Evolutionary conservation across 192 early-diverging fungal genomes (phyloP).

Genomic region (Coemansia sp.): DNA sequence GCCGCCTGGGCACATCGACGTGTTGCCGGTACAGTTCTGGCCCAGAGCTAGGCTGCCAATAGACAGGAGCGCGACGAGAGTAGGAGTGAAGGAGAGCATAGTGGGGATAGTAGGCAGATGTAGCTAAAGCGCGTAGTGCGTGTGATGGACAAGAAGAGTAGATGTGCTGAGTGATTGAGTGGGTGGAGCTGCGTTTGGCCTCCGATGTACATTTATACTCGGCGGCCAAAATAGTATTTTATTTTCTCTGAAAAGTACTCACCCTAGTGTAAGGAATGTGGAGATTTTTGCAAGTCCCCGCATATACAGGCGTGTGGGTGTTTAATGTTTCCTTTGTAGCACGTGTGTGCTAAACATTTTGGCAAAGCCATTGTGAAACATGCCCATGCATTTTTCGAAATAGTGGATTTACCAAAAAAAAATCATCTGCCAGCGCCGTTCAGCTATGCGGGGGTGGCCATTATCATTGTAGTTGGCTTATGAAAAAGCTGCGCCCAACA

Average conservation of each 20-base stretch:
- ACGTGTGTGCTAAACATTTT: background rate
- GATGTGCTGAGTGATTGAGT: background rate
- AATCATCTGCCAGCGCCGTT: background rate
- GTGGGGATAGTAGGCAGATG: background rate
- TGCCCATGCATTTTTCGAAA: background rate
- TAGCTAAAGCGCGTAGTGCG: background rate
- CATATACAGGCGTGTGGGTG: background rate
- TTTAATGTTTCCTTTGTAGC: background rate
- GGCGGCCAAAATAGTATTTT: background rate
- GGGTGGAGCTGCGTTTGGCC: background rate
- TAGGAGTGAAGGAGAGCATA: conserved; percentile 19
- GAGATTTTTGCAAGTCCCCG: background rate
- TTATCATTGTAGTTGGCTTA: background rate
- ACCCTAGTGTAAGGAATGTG: background rate
- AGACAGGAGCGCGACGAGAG: conserved; percentile 15
- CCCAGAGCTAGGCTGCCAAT: conserved; percentile 18
- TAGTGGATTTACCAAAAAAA: background rate
- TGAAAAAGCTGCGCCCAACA: background rate
- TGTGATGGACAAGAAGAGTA: background rate
- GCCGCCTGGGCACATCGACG: conserved; percentile 25
- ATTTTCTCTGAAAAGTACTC: background rate
- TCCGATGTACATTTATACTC: background rate
- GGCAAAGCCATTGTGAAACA: background rate
- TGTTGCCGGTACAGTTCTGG: conserved; percentile 26
- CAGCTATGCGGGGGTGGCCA: background rate